Base-by-base conservation (phyloP, 1,284 basidiomycete genomes). In the Sanghuangporus weigelae region DNA sequence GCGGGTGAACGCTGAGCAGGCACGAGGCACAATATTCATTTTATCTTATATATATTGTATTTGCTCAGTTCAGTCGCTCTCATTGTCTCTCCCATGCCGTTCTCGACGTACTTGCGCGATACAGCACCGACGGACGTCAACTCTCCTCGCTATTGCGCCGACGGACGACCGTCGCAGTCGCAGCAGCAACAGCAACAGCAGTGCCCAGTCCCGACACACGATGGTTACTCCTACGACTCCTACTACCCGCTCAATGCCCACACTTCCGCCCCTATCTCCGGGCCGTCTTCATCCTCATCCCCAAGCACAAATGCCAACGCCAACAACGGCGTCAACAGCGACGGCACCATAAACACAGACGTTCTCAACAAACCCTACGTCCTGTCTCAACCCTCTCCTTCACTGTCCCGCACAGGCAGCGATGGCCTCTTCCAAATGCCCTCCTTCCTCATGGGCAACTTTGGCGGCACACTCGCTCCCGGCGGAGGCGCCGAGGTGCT, bases 401-500 rank as follows among this genome's bases (percentile, higher is more conserved):
- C 23, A 10, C n/a, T 21, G 16, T n/a, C 16, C 38, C 16, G 35
- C 36, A 40, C 49, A 14, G 26, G 23, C 14, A 55, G 38, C 26
- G 44, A 59, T 42, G 71, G 70, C 7, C 71, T 87, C 57, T 81
- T 90, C 66, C 85, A 87, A 71, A 76, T 90, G 54, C 87, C 88
- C 6, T 76, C 80, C 19, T 90, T 86, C 70, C 80, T 90, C 72
- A 75, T 84, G 67, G 73, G 74, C 60, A 79, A 80, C 3, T 76
- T 80, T 0, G 84, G 86, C 12, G 42, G 50, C 40, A 79, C 81
- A 7, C 78, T 90, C 31, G 85, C 85, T 1, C 82, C 80, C 4
- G 87, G 86, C n/a, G 87, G 88, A 40, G 87, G 89, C 53, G 87
- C 84, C 11, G 89, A 90, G 71, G 83, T 87, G 10, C 70, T 89